Evolutionary conservation across 352 stramenopile genomes (phyloP).

Genomic region (Globisporangium polare): DNA sequence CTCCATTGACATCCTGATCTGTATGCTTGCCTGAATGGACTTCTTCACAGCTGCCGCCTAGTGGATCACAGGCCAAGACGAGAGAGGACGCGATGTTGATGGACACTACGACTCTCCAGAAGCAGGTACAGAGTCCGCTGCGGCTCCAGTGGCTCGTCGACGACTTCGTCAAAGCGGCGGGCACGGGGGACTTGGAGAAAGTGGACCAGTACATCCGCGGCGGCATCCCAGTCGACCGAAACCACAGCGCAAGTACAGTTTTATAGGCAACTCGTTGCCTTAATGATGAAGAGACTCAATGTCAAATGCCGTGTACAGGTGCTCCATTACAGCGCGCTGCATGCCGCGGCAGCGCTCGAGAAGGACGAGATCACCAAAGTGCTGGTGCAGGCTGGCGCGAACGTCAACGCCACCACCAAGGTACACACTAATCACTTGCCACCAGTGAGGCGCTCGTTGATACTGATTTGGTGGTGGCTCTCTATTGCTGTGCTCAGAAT

Average conservation of each 20-base stretch:
- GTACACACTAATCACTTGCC: neutral
- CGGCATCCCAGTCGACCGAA: constrained; percentile 47
- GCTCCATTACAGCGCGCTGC: constrained; percentile 46
- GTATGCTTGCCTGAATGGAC: neutral
- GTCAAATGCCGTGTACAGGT: constrained; percentile 16
- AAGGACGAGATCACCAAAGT: constrained; percentile 31
- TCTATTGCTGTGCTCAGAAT: constrained; percentile 13
- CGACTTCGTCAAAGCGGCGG: constrained; percentile 51
- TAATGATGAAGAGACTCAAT: neutral
- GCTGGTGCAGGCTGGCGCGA: constrained; percentile 42
- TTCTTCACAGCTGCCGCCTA: neutral
- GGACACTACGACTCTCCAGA: constrained; percentile 22
- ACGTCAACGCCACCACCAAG: constrained; percentile 33
- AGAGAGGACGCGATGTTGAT: neutral
- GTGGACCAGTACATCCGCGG: constrained; percentile 49
- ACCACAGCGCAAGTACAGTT: constrained; percentile 33
- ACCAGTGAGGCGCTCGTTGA: neutral
- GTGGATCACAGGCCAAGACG: neutral
- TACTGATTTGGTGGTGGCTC: neutral
- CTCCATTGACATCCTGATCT: neutral
- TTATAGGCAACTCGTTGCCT: neutral
- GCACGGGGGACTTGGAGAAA: constrained; percentile 30
- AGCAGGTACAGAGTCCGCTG: constrained; percentile 45
- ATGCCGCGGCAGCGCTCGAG: constrained; percentile 35
- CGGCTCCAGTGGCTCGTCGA: constrained; percentile 52